Conservation (phyloP, 768 basidiomycete genomes). For the Rubroboletus pulcherrimus region DNA sequence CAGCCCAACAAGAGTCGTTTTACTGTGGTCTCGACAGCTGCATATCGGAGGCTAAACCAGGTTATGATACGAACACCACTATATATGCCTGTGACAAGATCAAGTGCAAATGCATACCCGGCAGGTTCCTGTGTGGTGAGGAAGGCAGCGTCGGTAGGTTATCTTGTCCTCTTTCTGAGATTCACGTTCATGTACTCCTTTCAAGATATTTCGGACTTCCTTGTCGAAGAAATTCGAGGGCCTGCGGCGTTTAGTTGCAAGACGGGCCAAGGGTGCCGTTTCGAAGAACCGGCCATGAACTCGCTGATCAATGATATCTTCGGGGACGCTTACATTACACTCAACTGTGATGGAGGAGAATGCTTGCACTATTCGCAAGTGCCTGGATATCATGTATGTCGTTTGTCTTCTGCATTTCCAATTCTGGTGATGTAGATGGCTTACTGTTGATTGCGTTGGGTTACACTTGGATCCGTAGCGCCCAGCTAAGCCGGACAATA, state of each 20-base stretch:
- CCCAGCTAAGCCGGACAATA: constrained; percentile 82
- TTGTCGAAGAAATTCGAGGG: constrained; percentile 84
- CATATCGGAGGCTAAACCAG: constrained; percentile 40
- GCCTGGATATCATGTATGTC: constrained; percentile 76
- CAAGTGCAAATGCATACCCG: constrained; percentile 90
- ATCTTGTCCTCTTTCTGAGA: background rate
- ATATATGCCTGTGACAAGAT: constrained; percentile 79
- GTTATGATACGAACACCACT: constrained; percentile 68
- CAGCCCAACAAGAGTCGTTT: constrained; percentile 89
- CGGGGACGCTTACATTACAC: constrained; percentile 85
- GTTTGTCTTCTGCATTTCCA: background rate
- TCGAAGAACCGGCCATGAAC: constrained; percentile 98
- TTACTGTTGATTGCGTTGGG: background rate
- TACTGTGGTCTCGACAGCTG: constrained; percentile 87
- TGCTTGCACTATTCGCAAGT: constrained; percentile 93
- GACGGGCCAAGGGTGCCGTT: constrained; percentile 70
- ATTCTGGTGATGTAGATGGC: background rate
- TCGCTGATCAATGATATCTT: constrained; percentile 90
- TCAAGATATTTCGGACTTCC: constrained; percentile 86
- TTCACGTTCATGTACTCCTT: background rate
- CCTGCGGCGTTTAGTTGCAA: constrained; percentile 84
- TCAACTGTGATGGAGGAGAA: constrained; percentile 86
- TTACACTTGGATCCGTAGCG: constrained; percentile 36
- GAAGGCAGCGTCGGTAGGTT: constrained; percentile 84
- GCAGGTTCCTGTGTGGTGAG: constrained; percentile 92